These are phyloP conservation scores for Prunus mira DNA, from an alignment of 306 rosid species.

Conservation along the genomic window DNA sequence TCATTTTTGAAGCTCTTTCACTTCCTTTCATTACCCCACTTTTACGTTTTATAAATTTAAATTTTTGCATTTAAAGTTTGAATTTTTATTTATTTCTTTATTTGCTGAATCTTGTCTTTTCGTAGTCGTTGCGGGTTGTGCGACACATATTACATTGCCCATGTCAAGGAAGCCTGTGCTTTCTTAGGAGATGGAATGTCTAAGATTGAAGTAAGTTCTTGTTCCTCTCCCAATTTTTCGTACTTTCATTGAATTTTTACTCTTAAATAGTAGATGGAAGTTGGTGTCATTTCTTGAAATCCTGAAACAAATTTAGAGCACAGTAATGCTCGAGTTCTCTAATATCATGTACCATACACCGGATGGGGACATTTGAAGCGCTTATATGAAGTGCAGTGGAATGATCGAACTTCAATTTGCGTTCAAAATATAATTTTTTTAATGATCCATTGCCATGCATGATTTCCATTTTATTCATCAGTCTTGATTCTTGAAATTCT, in stretches of 20 bases:
- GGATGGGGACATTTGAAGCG: neutral
- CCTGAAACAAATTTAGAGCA: neutral
- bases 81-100: neutral
- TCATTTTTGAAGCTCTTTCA: neutral
- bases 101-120: conserved; percentile 6
- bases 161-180: conserved; percentile 96
- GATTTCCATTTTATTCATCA: neutral
- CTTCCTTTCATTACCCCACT: neutral
- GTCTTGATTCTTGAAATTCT: neutral
- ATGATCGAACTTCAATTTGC: neutral
- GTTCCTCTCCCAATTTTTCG: conserved; percentile 3
- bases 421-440: neutral
- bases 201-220: conserved; percentile 66
- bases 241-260: neutral
- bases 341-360: neutral
- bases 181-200: conserved; percentile 99
- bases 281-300: neutral
- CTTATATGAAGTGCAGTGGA: neutral
- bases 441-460: neutral
- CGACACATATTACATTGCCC: conserved; percentile 94
- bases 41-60: neutral
- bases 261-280: neutral
- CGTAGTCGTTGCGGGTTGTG: conserved; percentile 88
- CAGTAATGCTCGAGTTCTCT: neutral
- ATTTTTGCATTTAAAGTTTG: neutral